Evolutionary conservation across 1,139 yeast genomes (phyloP).

Genomic region (Nakaseomyces glabratus): DNA sequence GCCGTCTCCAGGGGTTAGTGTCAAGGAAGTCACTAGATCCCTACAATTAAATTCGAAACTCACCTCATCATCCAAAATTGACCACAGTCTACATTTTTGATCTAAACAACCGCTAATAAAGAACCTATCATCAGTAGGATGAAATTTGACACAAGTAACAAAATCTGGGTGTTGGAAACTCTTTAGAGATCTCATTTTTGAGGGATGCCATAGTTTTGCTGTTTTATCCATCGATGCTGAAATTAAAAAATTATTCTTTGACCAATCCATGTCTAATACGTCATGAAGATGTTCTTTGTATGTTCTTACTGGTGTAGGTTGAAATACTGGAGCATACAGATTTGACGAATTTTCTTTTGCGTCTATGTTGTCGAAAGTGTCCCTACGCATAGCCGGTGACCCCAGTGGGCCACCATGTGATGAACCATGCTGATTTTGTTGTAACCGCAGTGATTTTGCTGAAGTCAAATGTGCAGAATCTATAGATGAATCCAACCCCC

Average conservation of each 20-base stretch:
- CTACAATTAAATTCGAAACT: conserved; percentile 19
- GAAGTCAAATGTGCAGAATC: conserved; percentile 10
- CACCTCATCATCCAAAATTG: conserved; percentile 63
- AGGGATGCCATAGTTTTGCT: conserved; percentile 78
- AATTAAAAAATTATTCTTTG: conserved; percentile 70
- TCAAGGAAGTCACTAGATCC: conserved; percentile 19
- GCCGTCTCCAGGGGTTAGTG: conserved; percentile 37
- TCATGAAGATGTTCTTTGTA: conserved; percentile 64
- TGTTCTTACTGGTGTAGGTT: conserved; percentile 52
- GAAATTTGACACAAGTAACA: conserved; percentile 75
- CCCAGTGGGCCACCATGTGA: conserved; percentile 1
- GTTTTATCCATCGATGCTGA: conserved; percentile 84
- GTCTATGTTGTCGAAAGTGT: conserved; percentile 5
- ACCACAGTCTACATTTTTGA: conserved; percentile 72
- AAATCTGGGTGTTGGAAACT: conserved; percentile 69
- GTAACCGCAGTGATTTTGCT: conserved; percentile 7
- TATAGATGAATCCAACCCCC: conserved; percentile 32
- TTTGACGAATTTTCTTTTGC: conserved; percentile 11
- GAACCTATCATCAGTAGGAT: conserved; percentile 81
- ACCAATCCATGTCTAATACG: conserved; percentile 74
- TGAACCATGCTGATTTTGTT: conserved; percentile 7
- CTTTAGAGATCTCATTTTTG: conserved; percentile 52
- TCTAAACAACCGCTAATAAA: conserved; percentile 80
- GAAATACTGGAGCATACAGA: conserved; percentile 68
- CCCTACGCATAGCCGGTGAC: background rate